These are phyloP conservation scores for Saccharomyces hybrid DNA, from an alignment of 1,139 yeast species.

Conservation along the genomic window DNA sequence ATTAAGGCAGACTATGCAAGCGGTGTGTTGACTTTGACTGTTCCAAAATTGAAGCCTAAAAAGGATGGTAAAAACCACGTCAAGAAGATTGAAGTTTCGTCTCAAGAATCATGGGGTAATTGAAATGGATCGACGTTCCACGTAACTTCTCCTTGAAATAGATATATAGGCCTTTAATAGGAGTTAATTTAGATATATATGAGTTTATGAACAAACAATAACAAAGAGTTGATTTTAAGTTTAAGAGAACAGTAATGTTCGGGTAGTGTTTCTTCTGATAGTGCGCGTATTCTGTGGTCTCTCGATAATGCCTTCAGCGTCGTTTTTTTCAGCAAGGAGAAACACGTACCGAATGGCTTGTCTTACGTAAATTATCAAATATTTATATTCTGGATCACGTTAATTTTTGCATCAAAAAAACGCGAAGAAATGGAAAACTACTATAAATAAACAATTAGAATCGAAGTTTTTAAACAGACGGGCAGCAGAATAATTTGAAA, in stretches of 20 bases:
- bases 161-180: no score
- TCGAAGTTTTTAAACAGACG: neutral
- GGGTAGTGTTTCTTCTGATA: no score
- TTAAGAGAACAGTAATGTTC: no score
- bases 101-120: conserved; percentile 21
- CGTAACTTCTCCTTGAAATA: no score
- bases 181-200: neutral
- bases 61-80: conserved; percentile 25
- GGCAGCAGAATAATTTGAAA: neutral
- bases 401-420: neutral
- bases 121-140: neutral
- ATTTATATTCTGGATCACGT: neutral
- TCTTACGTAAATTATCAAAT: no score
- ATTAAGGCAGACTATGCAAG: conserved; percentile 36
- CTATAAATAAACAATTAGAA: neutral
- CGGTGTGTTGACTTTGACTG: conserved; percentile 35
- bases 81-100: conserved; percentile 32
- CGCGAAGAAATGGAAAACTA: neutral
- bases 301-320: neutral
- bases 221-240: neutral
- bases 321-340: neutral
- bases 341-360: no score
- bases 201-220: neutral
- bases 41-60: conserved; percentile 33
- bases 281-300: no score